Evolutionary conservation across 805 yeast genomes (phyloP), one percentile per base, ranked within the genome.

Genomic region (Saccharomycopsis sp.): DNA sequence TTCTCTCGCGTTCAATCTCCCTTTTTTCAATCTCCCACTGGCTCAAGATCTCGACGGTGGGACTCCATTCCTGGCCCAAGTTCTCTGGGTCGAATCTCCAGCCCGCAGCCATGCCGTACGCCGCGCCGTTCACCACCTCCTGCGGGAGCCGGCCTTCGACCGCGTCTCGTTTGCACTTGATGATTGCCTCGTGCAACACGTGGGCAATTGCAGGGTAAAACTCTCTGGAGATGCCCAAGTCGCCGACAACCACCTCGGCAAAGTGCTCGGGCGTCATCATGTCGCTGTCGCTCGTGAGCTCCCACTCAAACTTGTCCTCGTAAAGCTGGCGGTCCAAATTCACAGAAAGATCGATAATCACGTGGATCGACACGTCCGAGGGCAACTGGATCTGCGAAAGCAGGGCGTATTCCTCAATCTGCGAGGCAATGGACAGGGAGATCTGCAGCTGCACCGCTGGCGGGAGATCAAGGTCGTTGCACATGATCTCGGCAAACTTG

Each of bases 231-330:
- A 92, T 62, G 0, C 96, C 96, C 59, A 92, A 58, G 53, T 92
- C 98, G 30, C 75, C 69, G 3, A 85, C 96, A 2, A 89, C 86
- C 5, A 72, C 70, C 44, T 68, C 71, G 0, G 97, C 95, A 64
- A 92, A 92, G 39, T 63, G 63, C 56, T 87, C 95, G 0, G 98
- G 96, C 1, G 86, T 73, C 17, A 82, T 55, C 20, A 36, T 18
- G 15, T 19, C 34, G 9, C n/a, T 7, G 2, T 12, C 23, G 48
- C 63, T 69, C 5, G 63, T 54, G 32, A 92, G 65, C 54, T 92
- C 94, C 97, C 97, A 89, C 60, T 92, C 97, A 49, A 92, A 80
- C 57, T 82, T 81, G 60, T 92, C 98, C 51, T 87, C 95, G 53
- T 78, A 87, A 31, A 88, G 69, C 51, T 78, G 79, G 55, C 83